phyloP scores from a whole-genome alignment of 257 asterid genomes.

The Leptodermis oblonga region DNA sequence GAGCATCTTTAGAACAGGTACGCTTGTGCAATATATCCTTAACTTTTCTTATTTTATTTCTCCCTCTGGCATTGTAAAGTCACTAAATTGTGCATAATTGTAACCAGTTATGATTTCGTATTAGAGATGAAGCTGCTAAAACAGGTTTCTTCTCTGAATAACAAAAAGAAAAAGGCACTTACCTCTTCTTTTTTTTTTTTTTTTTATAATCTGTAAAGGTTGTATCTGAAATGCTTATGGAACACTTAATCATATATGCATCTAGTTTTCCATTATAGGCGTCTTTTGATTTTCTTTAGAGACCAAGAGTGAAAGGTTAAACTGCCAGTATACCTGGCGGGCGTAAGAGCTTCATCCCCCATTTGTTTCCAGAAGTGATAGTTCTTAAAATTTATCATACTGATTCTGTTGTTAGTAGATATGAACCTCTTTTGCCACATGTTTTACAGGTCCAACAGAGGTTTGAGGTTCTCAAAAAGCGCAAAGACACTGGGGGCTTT shows the following conservation, averaged over 20 bases:
- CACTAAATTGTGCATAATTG: background rate
- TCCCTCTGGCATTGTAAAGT: background rate
- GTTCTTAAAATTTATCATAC: background rate
- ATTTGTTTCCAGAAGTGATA: background rate
- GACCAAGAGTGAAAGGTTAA: background rate
- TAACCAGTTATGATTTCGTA: background rate
- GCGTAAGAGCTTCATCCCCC: background rate
- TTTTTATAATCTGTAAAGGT: background rate
- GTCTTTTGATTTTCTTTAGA: background rate
- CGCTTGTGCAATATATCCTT: conserved; percentile 4
- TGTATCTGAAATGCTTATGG: background rate
- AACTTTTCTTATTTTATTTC: background rate
- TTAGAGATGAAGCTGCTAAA: background rate
- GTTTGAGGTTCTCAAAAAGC: conserved; percentile 83
- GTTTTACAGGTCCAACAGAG: conserved; percentile 78
- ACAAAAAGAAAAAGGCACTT: background rate
- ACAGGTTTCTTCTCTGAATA: background rate
- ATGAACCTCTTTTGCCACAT: conserved; percentile 8
- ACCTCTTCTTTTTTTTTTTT: background rate
- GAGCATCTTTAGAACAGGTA: conserved; percentile 96
- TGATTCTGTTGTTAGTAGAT: background rate
- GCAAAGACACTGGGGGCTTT: conserved; percentile 80
- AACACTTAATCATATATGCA: background rate
- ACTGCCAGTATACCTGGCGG: background rate
- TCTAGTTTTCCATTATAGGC: background rate